phyloP scores from a whole-genome alignment of 225 moss, liverwort and hornwort genomes.

The Bryum argenteum region DNA sequence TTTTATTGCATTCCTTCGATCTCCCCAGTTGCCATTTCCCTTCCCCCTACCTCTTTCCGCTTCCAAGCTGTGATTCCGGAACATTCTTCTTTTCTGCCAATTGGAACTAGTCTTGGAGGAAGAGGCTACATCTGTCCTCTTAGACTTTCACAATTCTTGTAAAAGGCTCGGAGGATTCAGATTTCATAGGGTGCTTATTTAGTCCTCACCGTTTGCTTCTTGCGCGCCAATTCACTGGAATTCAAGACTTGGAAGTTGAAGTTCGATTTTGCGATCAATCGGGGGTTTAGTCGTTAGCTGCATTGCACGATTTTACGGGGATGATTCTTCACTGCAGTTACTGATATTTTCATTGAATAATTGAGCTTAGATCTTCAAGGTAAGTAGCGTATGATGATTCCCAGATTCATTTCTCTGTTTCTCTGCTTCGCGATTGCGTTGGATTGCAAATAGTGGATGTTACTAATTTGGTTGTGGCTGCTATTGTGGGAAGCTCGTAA shows the following conservation, averaged over 20 bases:
- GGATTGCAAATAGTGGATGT: neutral
- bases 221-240: slow-evolving; percentile 20
- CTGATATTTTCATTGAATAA: neutral
- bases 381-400: neutral
- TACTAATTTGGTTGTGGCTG: slow-evolving; percentile 1
- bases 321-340: neutral
- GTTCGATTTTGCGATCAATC: slow-evolving; percentile 6
- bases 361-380: slow-evolving; percentile 11
- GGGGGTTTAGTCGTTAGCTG: slow-evolving; percentile 13
- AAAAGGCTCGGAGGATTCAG: neutral
- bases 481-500: neutral
- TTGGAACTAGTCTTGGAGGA: too few relatives aligned
- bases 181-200: slow-evolving; percentile 33
- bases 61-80: neutral
- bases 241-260: neutral
- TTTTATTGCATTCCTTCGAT: neutral
- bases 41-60: too few relatives aligned
- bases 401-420: neutral
- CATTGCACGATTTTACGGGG: slow-evolving; percentile 14
- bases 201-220: slow-evolving; percentile 9
- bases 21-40: neutral
- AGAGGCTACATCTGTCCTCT: neutral
- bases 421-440: neutral
- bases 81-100: neutral
- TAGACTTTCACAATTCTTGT: neutral